Evolutionary conservation across 768 basidiomycete species (phyloP), one percentile per base, ranked within the genome.

Genomic region (Suillus placidus): DNA sequence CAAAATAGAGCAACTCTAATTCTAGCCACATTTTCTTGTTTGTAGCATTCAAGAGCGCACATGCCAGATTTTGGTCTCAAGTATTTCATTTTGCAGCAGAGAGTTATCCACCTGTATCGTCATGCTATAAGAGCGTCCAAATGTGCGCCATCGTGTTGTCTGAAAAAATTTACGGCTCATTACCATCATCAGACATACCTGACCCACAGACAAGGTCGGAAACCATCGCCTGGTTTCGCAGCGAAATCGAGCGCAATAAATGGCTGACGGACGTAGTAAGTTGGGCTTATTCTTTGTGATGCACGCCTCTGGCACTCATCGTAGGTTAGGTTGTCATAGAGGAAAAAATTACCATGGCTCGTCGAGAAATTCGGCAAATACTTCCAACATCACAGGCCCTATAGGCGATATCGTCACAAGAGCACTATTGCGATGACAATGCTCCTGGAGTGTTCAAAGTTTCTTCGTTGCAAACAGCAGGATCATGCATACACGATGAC

Each of bases 21-120:
- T 37, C 65, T 43, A 64, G 63, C 65, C 54, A 62, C 51, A 66
- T 56, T 55, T 64, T 52, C 64, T 35, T 62, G 40, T 55, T 51
- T 55, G n/a, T 38, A 52, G 38, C 56, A 51, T 45, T 40, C 52
- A 30, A 30, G 45, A 43, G 40, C 30, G 40, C 49, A 35, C 32
- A 63, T 63, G 62, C 52, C 62, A 61, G 20, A 61, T 60, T 69
- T 82, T 63, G 85, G 88, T 42, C 84, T 93, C 75, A 90, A 83
- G 77, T 90, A 93, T 77, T 93, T 93, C 72, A 84, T 94, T 71
- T 83, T 93, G 65, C 83, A 83, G 66, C 84, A 87, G 67, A 79
- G 83, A 72, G 87, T 84, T 23, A 72, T 93, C 54, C 74, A 80
- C 67, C 78, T 92, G 57, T 93, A 92, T 77, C 85, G 91, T 64